These are phyloP conservation scores for Cucurbita argyrosperma DNA, from an alignment of 306 rosid genomes.

Conservation along the genomic window DNA sequence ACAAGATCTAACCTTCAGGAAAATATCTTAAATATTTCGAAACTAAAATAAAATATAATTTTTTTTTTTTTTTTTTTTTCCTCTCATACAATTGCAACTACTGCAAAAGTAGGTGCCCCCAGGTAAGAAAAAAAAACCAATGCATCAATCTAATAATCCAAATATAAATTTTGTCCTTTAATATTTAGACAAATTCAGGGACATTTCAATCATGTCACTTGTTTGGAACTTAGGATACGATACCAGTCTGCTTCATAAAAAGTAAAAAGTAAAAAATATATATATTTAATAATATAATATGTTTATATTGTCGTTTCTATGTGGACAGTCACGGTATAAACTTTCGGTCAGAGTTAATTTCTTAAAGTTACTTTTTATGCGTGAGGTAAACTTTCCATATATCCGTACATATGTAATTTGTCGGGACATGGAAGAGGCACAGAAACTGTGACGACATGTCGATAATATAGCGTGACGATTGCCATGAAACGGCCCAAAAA, in stretches of 20 bases:
- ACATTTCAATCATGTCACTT: neutral
- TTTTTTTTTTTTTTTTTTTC: too few species aligned
- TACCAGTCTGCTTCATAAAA: neutral
- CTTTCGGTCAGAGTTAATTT: neutral
- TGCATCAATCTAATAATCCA: constrained; percentile 1
- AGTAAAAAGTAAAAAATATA: neutral
- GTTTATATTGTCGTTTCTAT: neutral
- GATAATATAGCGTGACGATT: neutral
- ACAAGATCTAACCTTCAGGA: too few species aligned
- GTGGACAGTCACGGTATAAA: neutral
- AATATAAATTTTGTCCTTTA: neutral
- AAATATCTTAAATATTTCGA: neutral
- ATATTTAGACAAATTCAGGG: neutral
- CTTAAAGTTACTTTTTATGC: neutral
- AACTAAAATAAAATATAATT: neutral
- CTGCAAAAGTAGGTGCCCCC: neutral
- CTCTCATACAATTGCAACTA: neutral
- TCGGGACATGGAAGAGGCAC: neutral
- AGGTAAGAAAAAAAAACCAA: neutral
- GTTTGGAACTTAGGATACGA: neutral
- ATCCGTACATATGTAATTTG: neutral
- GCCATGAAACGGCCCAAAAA: too few species aligned
- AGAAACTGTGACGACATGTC: neutral
- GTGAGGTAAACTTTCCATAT: neutral
- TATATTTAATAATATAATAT: neutral